Conservation (phyloP, 2,329 filamentous ascomycete species). For the Massarina eburnea region DNA sequence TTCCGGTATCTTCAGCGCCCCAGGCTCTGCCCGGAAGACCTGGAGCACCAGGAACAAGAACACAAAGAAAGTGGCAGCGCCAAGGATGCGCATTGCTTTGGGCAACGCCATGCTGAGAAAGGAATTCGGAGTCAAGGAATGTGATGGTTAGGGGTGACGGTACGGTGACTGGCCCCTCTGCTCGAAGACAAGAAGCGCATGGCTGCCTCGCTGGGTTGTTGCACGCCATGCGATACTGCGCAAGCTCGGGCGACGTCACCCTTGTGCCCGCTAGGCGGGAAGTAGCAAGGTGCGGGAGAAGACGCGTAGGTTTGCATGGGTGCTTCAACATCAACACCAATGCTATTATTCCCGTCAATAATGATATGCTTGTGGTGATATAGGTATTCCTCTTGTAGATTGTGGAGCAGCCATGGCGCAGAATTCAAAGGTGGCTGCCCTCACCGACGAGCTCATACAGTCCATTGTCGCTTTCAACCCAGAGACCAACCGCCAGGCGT, state of each 20-base stretch:
- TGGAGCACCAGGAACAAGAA: conserved; percentile 80
- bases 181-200: neutral
- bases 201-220: neutral
- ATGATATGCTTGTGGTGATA: neutral
- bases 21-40: conserved; percentile 64
- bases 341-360: neutral
- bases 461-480: conserved; percentile 58
- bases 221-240: neutral
- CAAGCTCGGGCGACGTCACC: neutral
- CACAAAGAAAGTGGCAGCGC: conserved; percentile 68
- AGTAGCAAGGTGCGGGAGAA: neutral
- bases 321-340: neutral
- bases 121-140: neutral
- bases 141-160: conserved; percentile 1
- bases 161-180: neutral
- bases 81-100: conserved; percentile 79
- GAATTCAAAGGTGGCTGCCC: conserved; percentile 62
- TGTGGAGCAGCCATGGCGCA: conserved; percentile 63
- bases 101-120: conserved; percentile 76
- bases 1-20: conserved; percentile 40
- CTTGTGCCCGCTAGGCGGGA: neutral
- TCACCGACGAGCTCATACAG: conserved; percentile 72
- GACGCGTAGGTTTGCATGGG: neutral
- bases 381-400: neutral
- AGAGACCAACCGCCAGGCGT: conserved; percentile 34